These are phyloP conservation scores for Populus hybrid DNA, from an alignment of 441 rosid genomes.

Conservation along the genomic window DNA sequence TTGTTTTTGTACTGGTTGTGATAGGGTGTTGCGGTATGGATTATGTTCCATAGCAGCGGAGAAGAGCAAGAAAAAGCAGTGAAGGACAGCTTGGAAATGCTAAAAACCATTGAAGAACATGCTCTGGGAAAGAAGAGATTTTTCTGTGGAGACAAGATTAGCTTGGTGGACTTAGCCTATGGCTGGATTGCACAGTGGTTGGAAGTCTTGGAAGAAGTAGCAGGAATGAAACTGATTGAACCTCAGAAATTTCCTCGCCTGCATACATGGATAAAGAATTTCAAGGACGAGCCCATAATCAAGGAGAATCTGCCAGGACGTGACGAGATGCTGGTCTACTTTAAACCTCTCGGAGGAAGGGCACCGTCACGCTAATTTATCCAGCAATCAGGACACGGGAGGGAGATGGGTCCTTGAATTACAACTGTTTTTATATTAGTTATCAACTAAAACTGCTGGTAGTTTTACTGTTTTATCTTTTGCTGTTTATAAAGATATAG, in stretches of 20 bases:
- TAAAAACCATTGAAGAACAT: conserved; percentile 23
- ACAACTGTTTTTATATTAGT: too few relatives aligned
- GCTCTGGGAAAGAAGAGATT: conserved; percentile 15
- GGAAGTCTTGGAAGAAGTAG: conserved; percentile 13
- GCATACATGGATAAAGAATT: conserved; percentile 23
- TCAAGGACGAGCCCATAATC: conserved; percentile 20
- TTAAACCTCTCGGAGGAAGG: background rate
- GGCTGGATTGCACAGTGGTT: conserved; percentile 19
- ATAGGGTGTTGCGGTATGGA: conserved; percentile 6
- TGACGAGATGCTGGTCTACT: background rate
- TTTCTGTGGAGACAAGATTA: conserved; percentile 27
- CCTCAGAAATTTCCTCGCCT: conserved; percentile 21
- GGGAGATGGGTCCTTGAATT: too few relatives aligned
- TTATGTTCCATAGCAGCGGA: conserved; percentile 5
- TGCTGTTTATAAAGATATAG: too few relatives aligned
- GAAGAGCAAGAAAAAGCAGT: conserved; percentile 27
- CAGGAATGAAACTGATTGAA: conserved; percentile 11
- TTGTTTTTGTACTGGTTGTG: background rate
- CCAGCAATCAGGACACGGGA: too few relatives aligned
- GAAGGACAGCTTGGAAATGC: conserved; percentile 21
- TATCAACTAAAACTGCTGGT: too few relatives aligned
- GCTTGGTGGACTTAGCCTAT: conserved; percentile 26
- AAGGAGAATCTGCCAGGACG: conserved; percentile 26
- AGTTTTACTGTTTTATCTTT: too few relatives aligned
- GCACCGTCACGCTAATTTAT: too few relatives aligned